phyloP scores from a whole-genome alignment of 1,284 basidiomycete genomes.

The Trametes hirsuta region DNA sequence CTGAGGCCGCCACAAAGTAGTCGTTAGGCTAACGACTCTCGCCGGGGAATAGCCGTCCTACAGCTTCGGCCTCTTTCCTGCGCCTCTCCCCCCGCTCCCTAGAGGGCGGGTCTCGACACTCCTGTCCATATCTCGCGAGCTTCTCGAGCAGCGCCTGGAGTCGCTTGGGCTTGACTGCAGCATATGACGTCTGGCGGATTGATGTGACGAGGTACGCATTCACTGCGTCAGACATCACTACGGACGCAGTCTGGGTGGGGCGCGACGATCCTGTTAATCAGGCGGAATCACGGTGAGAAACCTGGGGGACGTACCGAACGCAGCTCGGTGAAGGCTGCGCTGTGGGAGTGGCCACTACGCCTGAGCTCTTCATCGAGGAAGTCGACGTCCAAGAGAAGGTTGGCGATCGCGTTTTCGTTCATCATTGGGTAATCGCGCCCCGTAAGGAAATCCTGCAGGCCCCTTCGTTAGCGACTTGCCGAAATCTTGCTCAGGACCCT shows the following conservation, averaged over 20 bases:
- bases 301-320: slow-evolving; percentile 61
- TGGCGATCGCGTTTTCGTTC: slow-evolving; percentile 88
- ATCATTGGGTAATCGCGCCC: slow-evolving; percentile 78
- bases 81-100: slow-evolving; percentile 72
- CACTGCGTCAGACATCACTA: slow-evolving; percentile 76
- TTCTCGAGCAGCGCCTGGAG: slow-evolving; percentile 84
- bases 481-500: no score
- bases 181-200: slow-evolving; percentile 73
- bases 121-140: slow-evolving; percentile 68
- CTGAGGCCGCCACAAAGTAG: neutral
- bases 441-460: slow-evolving; percentile 72
- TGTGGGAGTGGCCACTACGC: slow-evolving; percentile 69
- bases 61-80: slow-evolving; percentile 78
- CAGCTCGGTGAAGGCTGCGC: slow-evolving; percentile 80
- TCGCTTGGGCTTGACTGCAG: slow-evolving; percentile 71
- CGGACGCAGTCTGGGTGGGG: slow-evolving; percentile 68
- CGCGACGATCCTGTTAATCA: slow-evolving; percentile 19
- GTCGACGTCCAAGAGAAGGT: slow-evolving; percentile 81
- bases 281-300: slow-evolving; percentile 11
- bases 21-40: slow-evolving; percentile 46
- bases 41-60: slow-evolving; percentile 70
- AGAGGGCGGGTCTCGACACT: slow-evolving; percentile 58
- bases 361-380: slow-evolving; percentile 86
- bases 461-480: slow-evolving; percentile 8
- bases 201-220: slow-evolving; percentile 81